phyloP scores from a whole-genome alignment of 2,329 filamentous ascomycete species.

The Hymenoscyphus repandus region DNA sequence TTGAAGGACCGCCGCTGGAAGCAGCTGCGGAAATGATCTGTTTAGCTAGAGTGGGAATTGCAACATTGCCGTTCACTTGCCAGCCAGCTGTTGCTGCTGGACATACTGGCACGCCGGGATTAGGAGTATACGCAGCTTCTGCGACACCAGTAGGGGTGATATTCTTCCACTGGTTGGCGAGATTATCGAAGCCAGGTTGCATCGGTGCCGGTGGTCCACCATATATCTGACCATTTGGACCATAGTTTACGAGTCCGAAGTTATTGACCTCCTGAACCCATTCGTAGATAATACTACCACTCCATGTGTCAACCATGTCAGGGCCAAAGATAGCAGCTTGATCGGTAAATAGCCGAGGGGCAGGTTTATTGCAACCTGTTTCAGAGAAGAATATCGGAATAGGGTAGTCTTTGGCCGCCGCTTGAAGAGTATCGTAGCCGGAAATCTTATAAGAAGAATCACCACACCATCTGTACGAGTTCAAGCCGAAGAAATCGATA shows the following conservation, averaged over 20 bases:
- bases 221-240: slow-evolving; percentile 50
- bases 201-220: slow-evolving; percentile 62
- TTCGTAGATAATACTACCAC: slow-evolving; percentile 80
- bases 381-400: slow-evolving; percentile 83
- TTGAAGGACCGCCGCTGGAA: not conserved
- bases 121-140: slow-evolving; percentile 57
- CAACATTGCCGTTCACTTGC: slow-evolving; percentile 64
- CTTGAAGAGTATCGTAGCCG: slow-evolving; percentile 63
- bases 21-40: slow-evolving; percentile 2
- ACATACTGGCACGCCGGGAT: slow-evolving; percentile 59
- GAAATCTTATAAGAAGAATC: slow-evolving; percentile 50
- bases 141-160: slow-evolving; percentile 60
- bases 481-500: slow-evolving; percentile 59
- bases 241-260: slow-evolving; percentile 74
- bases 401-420: slow-evolving; percentile 59
- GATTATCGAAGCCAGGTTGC: slow-evolving; percentile 70
- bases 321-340: slow-evolving; percentile 71
- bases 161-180: slow-evolving; percentile 70
- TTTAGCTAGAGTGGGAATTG: slow-evolving; percentile 60
- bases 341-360: slow-evolving; percentile 60
- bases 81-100: slow-evolving; percentile 67
- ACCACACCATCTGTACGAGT: slow-evolving; percentile 63
- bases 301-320: slow-evolving; percentile 66
- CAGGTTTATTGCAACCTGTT: slow-evolving; percentile 70
- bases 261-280: slow-evolving; percentile 82